Evolutionary conservation across 345 rosid species (phyloP), one percentile per base, ranked within the genome.

Genomic region (Aurinia saxatilis): DNA sequence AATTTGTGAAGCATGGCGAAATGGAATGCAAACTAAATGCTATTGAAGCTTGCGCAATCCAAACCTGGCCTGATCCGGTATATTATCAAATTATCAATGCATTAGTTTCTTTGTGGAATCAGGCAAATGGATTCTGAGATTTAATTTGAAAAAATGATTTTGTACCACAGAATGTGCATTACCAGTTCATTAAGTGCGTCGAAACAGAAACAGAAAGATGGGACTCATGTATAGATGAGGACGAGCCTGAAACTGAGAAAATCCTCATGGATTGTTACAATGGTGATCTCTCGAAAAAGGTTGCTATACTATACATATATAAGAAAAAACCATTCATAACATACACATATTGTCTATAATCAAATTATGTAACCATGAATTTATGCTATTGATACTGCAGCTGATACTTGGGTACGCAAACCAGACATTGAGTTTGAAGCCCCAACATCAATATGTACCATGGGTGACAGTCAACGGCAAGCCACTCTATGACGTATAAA

Each of bases 1-100:
- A 6, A 50, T n/a, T 25, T 46, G 33, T 47, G 57, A 73, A 85
- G 93, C 96, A 85, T 44, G 96, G 93, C 7, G 77, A 78, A 41
- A 79, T 80, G 48, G 96, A 88, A 69, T 88, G 93, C 63, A 75
- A 78, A 39, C 65, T 88, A 10, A 89, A 84, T 36, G 64, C 77
- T 1, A 72, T 86, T 11, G 81, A 88, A 25, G 91, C 95, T 2
- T 88, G 91, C 37, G 77, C 75, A 68, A 81, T 88, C 46, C 56
- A 33, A 10, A 29, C 60, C 35, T 82, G 63, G 79, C 89, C 88
- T 0, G 75, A 82, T 49, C 69, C 50, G 51, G 88, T 83, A 63
- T n/a, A n/a, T n/a, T n/a, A n/a, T n/a, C n/a, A n/a, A n/a, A n/a
- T n/a, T n/a, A n/a, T 23, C 27, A 23, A 23, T 23, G 5, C 27